Percentiles rank a stretch among this genome's conserved stretches.
These are phyloP conservation scores for Cutaneotrichosporon sp. DNA, from an alignment of 1,284 basidiomycete genomes.

Conservation along the genomic window DNA sequence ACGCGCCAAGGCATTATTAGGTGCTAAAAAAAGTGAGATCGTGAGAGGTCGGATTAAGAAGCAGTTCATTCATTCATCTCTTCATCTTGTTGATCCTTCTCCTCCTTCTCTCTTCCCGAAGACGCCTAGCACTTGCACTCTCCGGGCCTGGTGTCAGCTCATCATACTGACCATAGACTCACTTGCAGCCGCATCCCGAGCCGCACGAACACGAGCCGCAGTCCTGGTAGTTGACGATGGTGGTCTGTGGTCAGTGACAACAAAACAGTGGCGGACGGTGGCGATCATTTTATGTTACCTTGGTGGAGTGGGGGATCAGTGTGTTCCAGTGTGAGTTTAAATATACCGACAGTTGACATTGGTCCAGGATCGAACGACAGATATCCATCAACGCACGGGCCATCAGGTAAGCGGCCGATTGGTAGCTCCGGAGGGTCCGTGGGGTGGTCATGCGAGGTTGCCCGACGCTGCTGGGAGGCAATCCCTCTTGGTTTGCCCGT, in stretches of 20 bases:
- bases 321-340: neutral
- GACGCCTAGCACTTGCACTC: neutral
- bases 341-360: no score
- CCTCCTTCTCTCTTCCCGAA: neutral
- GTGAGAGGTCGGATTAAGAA: neutral
- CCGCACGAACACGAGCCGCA: neutral
- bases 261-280: neutral
- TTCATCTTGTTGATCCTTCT: neutral
- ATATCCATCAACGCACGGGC: no score
- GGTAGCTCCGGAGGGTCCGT: no score
- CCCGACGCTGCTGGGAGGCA: no score
- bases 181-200: neutral
- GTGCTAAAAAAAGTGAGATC: no score
- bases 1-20: no score
- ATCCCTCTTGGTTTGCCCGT: no score
- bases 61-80: neutral
- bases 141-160: neutral
- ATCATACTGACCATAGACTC: neutral
- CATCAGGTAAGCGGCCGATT: no score
- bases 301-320: neutral
- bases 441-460: no score
- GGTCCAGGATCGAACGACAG: no score
- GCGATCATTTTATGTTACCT: neutral
- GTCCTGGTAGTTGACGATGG: neutral
- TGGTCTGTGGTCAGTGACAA: neutral